Conservation (phyloP, 495 filamentous ascomycete species). For the Poronia punctata region DNA sequence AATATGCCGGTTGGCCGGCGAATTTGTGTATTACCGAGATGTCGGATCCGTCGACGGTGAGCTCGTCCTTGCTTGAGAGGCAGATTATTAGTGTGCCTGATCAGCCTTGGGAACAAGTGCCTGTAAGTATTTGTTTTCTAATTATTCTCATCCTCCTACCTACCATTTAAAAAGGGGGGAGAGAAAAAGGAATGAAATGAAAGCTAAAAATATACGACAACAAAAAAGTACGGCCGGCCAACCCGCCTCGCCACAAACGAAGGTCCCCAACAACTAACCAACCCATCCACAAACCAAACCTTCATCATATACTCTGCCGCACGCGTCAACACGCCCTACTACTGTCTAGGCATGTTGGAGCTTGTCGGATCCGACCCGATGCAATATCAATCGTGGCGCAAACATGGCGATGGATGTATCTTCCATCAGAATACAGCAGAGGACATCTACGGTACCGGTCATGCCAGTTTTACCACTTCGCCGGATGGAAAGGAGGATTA, state of each 20-base stretch:
- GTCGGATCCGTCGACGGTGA: conserved; percentile 39
- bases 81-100: conserved; percentile 37
- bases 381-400: conserved; percentile 41
- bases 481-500: conserved; percentile 41
- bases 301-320: conserved; percentile 44
- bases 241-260: conserved; percentile 41
- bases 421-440: conserved; percentile 43
- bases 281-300: conserved; percentile 37
- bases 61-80: conserved; percentile 34
- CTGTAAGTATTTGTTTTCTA: too few relatives aligned
- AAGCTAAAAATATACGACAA: too few relatives aligned
- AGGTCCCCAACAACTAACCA: conserved; percentile 42
- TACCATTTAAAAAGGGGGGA: too few relatives aligned
- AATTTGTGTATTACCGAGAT: conserved; percentile 46
- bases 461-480: conserved; percentile 41
- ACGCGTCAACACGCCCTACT: conserved; percentile 34
- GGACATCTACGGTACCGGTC: conserved; percentile 40
- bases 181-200: too few relatives aligned
- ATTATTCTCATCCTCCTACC: too few relatives aligned
- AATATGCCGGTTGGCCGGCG: conserved; percentile 42
- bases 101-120: conserved; percentile 42
- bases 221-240: conserved; percentile 36
- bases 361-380: conserved; percentile 43
- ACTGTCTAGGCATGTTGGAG: conserved; percentile 36
- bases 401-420: conserved; percentile 36